Base-by-base conservation (phyloP, 1,139 yeast species). In the Torulaspora globosa region DNA sequence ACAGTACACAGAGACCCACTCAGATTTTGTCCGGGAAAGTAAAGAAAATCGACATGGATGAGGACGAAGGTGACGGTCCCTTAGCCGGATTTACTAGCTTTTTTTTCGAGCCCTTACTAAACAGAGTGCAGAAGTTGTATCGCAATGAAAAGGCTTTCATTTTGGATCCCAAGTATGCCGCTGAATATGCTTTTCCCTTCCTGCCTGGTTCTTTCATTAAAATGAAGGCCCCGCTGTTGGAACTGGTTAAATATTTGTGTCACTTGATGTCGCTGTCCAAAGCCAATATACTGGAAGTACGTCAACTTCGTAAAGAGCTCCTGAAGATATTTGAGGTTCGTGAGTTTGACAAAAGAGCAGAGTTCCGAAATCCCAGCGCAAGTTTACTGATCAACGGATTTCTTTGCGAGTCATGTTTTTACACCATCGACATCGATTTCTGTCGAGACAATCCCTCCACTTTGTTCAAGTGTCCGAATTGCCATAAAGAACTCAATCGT, bases 341-440 rank as follows among this genome's bases (percentile, higher is more conserved):
- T 51, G 98, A 92, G 63, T 94, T 92, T 66, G 82, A 89, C 55
- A 75, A 75, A 8, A 88, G 82, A 47, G 89, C 94, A 1, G 71
- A 70, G n/a, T 90, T 90, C 66, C 66, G 65, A 33, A 80, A 88
- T 59, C 97, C 97, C 8, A 78, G 94, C 47, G 73, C 84, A 0
- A 76, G 87, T 0, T 71, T 92, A 52, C 70, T 74, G 33, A 66
- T 92, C 2, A 78, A 84, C 2, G 82, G 82, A 43, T 75, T 88
- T 3, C 72, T 85, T 11, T 92, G 98, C 70, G 85, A 79, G 49
- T 76, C 83, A 57, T 94, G 99, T 68, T 82, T 81, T 54, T 76
- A 71, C 55, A 78, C 82, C 29, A 72, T 82, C 34, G 96, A 87
- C 56, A 70, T 92, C 41, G 97, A 92, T 67, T 70, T 90, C 43